Conservation (phyloP, 257 asterid species). For the Vinca minor region DNA sequence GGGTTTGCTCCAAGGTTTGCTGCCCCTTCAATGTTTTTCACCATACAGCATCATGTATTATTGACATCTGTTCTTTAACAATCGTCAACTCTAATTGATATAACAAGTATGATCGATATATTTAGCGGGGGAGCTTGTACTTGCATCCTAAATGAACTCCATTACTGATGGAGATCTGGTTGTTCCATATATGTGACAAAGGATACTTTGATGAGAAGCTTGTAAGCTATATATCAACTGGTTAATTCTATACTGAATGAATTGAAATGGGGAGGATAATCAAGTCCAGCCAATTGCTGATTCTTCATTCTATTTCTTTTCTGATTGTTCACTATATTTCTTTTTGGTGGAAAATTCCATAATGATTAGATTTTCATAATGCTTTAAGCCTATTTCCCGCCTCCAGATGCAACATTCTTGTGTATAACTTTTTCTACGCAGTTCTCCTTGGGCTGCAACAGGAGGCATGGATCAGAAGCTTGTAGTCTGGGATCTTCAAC, state of each 20-base stretch:
- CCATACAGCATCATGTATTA: conserved; percentile 1
- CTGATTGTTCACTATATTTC: too few species aligned
- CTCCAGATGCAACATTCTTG: too few species aligned
- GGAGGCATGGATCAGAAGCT: conserved; percentile 89
- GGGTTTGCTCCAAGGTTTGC: conserved; percentile 66
- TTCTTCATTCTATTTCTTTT: too few species aligned
- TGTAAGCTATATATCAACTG: not conserved
- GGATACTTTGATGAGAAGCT: not conserved
- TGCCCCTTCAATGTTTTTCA: conserved; percentile 10
- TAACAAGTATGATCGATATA: too few species aligned
- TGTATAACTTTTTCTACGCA: conserved; percentile 15
- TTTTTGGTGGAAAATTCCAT: too few species aligned
- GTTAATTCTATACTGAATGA: not conserved
- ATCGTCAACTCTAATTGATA: too few species aligned
- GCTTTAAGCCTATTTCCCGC: too few species aligned
- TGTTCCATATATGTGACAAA: not conserved
- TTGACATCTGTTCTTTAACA: not conserved
- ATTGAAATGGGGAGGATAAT: not conserved
- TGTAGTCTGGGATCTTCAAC: conserved; percentile 67
- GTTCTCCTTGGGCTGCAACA: conserved; percentile 73
- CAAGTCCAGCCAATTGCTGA: too few species aligned
- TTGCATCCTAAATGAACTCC: not conserved
- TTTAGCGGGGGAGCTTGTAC: not conserved
- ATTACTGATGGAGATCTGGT: not conserved
- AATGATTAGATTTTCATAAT: too few species aligned